These are phyloP conservation scores for Parietaria judaica DNA, from an alignment of 306 rosid genomes.

Conservation along the genomic window DNA sequence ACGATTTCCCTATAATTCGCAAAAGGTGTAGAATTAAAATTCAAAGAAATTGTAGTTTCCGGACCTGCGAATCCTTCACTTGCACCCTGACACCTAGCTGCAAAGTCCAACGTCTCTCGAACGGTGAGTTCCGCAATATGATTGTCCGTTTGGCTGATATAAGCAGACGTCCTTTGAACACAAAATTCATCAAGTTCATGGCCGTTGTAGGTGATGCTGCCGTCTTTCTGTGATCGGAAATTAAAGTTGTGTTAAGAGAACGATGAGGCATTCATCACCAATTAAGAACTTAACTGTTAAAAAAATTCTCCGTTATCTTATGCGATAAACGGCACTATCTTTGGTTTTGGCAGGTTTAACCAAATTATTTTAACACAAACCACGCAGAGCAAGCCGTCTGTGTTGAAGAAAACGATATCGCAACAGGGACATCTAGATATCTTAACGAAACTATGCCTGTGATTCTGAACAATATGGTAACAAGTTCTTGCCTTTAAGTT, in stretches of 20 bases:
- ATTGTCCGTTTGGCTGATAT: constrained; percentile 84
- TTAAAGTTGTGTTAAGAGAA: too few species aligned
- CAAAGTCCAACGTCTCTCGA: constrained; percentile 84
- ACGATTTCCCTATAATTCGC: background rate
- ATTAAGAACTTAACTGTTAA: too few species aligned
- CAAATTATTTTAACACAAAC: background rate
- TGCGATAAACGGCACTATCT: too few species aligned
- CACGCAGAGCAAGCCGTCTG: background rate
- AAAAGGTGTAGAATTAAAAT: too few species aligned
- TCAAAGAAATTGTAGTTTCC: background rate
- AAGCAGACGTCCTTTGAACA: constrained; percentile 77
- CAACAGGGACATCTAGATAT: background rate
- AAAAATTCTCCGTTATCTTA: too few species aligned
- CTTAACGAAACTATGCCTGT: constrained; percentile 4
- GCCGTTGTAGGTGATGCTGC: constrained; percentile 72
- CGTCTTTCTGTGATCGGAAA: constrained; percentile 40
- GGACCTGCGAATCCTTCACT: constrained; percentile 63
- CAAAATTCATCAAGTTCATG: constrained; percentile 46
- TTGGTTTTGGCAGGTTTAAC: too few species aligned
- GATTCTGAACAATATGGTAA: constrained; percentile 6
- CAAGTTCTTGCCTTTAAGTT: constrained; percentile 43
- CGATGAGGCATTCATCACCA: too few species aligned
- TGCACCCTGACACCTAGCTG: constrained; percentile 92
- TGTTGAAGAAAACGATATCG: background rate
- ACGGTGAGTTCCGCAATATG: constrained; percentile 79